Percentiles rank a stretch among this genome's conserved stretches.
Evolutionary conservation across 1,284 basidiomycete species (phyloP).

Genomic region (Ceratobasidium sp.): DNA sequence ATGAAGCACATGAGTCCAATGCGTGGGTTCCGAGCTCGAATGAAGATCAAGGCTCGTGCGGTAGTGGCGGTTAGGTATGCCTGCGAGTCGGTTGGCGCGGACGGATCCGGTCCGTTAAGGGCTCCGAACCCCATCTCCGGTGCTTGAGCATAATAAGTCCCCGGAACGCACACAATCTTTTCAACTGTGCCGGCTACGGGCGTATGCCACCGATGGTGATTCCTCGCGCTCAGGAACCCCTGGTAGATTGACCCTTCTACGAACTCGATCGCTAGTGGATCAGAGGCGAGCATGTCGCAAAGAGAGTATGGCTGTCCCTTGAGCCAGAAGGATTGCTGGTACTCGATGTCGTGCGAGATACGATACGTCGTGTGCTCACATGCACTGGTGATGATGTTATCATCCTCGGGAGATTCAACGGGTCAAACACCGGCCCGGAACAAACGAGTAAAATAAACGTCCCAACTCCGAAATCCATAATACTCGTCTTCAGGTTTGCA

Average conservation of each 20-base stretch:
- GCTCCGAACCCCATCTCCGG: constrained; percentile 43
- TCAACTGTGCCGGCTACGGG: constrained; percentile 62
- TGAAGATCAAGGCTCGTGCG: constrained; percentile 64
- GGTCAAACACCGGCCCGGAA: constrained; percentile 51
- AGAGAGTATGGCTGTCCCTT: constrained; percentile 61
- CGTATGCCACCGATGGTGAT: constrained; percentile 67
- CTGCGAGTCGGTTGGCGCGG: constrained; percentile 53
- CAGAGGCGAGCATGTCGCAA: constrained; percentile 56
- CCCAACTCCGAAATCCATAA: constrained; percentile 55
- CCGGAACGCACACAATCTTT: constrained; percentile 58
- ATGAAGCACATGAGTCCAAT: constrained; percentile 65
- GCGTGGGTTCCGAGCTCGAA: constrained; percentile 61
- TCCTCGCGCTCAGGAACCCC: constrained; percentile 60
- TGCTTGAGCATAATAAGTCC: constrained; percentile 63
- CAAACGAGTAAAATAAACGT: constrained; percentile 55
- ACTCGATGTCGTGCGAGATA: constrained; percentile 53
- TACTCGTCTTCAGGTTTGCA: constrained; percentile 53
- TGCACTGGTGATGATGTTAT: constrained; percentile 52
- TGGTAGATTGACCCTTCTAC: constrained; percentile 65
- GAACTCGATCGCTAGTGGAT: constrained; percentile 54
- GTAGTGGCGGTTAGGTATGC: constrained; percentile 56
- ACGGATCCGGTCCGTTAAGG: constrained; percentile 49
- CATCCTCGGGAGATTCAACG: constrained; percentile 52
- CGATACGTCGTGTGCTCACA: constrained; percentile 45
- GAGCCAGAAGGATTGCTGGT: constrained; percentile 60